phyloP scores from a whole-genome alignment of 1,139 yeast species.

The Hyphopichia khmerensis region DNA sequence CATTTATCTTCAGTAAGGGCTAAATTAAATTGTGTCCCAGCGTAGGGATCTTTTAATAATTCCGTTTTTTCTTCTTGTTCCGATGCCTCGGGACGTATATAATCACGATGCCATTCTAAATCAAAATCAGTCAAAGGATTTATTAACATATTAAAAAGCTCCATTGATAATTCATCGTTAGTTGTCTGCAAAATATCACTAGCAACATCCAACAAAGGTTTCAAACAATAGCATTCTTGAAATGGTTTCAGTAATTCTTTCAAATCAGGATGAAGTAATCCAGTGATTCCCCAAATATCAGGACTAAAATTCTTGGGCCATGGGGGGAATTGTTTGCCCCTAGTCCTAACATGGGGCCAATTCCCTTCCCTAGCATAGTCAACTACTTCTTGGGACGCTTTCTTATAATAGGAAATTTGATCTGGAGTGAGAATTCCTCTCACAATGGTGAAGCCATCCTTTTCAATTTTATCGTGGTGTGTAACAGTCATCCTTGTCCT shows the following conservation, averaged over 20 bases:
- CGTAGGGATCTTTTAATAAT: constrained; percentile 39
- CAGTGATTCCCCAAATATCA: constrained; percentile 58
- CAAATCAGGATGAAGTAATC: constrained; percentile 51
- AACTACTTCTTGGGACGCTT: constrained; percentile 44
- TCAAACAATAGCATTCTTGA: constrained; percentile 46
- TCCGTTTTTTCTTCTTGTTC: constrained; percentile 47
- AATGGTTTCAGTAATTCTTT: constrained; percentile 38
- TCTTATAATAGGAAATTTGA: constrained; percentile 37
- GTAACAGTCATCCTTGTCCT: neutral
- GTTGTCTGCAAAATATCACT: constrained; percentile 46
- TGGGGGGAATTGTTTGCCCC: constrained; percentile 60
- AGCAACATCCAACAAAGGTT: constrained; percentile 41
- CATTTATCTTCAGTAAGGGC: constrained; percentile 52
- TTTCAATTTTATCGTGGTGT: constrained; percentile 37
- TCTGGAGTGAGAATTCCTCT: constrained; percentile 40
- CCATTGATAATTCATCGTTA: constrained; percentile 43
- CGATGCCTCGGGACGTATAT: constrained; percentile 49
- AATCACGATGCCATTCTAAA: constrained; percentile 58
- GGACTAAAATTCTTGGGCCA: constrained; percentile 57
- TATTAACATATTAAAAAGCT: constrained; percentile 55
- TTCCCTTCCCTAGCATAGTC: constrained; percentile 48
- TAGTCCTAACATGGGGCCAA: constrained; percentile 53
- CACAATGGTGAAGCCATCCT: constrained; percentile 46
- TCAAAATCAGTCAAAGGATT: constrained; percentile 57
- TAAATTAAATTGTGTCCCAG: constrained; percentile 57